phyloP scores from a whole-genome alignment of 257 asterid genomes.

The Solanum piurae region DNA sequence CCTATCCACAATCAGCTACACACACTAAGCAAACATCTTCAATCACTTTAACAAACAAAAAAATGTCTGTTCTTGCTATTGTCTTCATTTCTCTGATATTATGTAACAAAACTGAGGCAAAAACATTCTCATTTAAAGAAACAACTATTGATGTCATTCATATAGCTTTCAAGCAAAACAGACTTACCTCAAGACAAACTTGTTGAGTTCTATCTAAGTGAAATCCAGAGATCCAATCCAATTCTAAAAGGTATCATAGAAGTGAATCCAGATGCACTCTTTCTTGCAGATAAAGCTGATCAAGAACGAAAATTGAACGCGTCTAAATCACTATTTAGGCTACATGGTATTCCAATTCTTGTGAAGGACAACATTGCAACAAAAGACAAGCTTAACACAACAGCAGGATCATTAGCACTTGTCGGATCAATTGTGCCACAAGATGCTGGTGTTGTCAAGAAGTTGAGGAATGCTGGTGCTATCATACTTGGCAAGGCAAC shows the following conservation, averaged over 20 bases:
- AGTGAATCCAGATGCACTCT: conserved; percentile 40
- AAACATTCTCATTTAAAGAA: conserved; percentile 34
- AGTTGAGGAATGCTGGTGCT: conserved; percentile 35
- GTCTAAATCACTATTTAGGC: not conserved
- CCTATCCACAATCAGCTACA: not conserved
- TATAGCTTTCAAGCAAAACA: conserved; percentile 18
- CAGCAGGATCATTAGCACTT: conserved; percentile 43
- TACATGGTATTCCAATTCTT: conserved; percentile 38
- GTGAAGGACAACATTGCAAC: conserved; percentile 38
- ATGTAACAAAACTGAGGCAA: not conserved
- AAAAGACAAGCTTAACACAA: conserved; percentile 37
- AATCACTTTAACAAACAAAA: not conserved
- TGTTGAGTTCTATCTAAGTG: conserved; percentile 27
- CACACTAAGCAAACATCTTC: not conserved
- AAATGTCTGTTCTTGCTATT: not conserved
- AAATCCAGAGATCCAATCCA: conserved; percentile 27
- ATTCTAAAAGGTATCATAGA: conserved; percentile 36
- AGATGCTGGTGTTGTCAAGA: conserved; percentile 38
- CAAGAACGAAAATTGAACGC: not conserved
- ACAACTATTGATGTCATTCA: conserved; percentile 32
- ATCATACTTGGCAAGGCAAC: conserved; percentile 44
- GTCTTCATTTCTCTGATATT: not conserved
- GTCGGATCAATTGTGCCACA: conserved; percentile 28
- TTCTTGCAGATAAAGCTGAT: conserved; percentile 29
- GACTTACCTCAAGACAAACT: conserved; percentile 30